Base-by-base conservation (phyloP, 2,329 filamentous ascomycete species). In the Teratosphaeria epicoccoides region DNA sequence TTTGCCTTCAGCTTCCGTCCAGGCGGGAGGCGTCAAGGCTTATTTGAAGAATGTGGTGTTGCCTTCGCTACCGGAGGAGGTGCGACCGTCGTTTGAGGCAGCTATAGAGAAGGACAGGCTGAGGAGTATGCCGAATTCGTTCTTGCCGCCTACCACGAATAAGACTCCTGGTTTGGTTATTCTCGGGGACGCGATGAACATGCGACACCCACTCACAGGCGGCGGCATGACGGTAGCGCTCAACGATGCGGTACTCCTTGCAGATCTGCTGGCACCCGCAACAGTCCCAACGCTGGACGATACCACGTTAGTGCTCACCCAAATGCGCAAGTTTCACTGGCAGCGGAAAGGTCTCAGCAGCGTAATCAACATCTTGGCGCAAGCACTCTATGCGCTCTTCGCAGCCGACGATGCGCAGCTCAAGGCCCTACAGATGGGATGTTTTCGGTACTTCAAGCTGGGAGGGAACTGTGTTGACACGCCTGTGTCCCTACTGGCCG, bases 161-260 rank as follows among this genome's bases (percentile, higher is more conserved):
- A 79, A 76, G 44, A 78, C 79, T 10, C 80, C 82, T 1, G 88
- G 88, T 3, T 72, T 95, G 54, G 77, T 95, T 47, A 75, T 98
- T 29, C 78, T 97, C 7, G 93, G 93, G 53, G 93, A 98, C 67
- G 91, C 93, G 12, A 84, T 95, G 78, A 98, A 98, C 74, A 98
- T 98, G 93, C 87, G 93, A n/a, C 93, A 98, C 71, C 93, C 93
- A 1, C 78, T 98, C 11, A 98, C 93, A 0, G 93, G 93, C 49
- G 93, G 93, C 59, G 93, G 93, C 61, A 98, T 98, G 93, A 97
- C 91, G 0, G 93, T 97, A 1, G 93, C 88, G 1, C 86, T 98
- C 70, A 95, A 91, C 71, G 93, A 98, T 65, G 90, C 87, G 1
- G 78, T 93, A 10, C 71, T 94, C 1, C 77, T 98, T 24, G 75